phyloP scores from a whole-genome alignment of 306 rosid genomes.

The Cajanus cajan region DNA sequence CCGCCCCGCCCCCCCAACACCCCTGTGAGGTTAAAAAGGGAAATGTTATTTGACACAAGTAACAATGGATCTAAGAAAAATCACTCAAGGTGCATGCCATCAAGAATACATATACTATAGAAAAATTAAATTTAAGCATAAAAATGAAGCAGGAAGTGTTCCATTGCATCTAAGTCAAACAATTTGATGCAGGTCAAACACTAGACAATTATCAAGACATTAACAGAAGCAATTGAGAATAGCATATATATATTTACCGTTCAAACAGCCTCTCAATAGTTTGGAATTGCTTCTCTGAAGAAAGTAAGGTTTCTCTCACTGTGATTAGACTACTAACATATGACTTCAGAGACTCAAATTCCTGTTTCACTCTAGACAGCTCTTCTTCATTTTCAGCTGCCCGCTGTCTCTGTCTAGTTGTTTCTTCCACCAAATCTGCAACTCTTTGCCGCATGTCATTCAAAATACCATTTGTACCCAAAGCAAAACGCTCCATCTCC shows the following conservation, averaged over 20 bases:
- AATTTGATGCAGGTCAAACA: background rate
- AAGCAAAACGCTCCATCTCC: constrained; percentile 82
- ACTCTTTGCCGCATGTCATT: constrained; percentile 87
- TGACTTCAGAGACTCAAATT: constrained; percentile 83
- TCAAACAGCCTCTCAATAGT: constrained; percentile 84
- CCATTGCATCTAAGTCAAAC: constrained; percentile 9
- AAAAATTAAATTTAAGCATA: constrained; percentile 7
- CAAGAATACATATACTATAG: background rate
- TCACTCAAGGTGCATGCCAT: background rate
- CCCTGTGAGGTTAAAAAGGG: background rate
- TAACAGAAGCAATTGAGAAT: background rate
- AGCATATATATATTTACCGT: constrained; percentile 52
- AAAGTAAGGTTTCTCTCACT: constrained; percentile 84
- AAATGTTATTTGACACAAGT: background rate
- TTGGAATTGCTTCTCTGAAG: constrained; percentile 89
- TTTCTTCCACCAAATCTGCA: constrained; percentile 89
- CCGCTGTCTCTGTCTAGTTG: constrained; percentile 78
- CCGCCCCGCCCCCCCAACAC: background rate
- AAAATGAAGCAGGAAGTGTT: constrained; percentile 2
- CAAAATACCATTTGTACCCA: constrained; percentile 67
- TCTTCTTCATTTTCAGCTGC: constrained; percentile 86
- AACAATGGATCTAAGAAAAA: constrained; percentile 5
- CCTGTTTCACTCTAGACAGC: constrained; percentile 75
- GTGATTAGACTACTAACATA: constrained; percentile 88
- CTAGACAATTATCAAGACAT: background rate